Conservation (phyloP, 208 protist genomes). For the Herpetomonas tarakana region DNA sequence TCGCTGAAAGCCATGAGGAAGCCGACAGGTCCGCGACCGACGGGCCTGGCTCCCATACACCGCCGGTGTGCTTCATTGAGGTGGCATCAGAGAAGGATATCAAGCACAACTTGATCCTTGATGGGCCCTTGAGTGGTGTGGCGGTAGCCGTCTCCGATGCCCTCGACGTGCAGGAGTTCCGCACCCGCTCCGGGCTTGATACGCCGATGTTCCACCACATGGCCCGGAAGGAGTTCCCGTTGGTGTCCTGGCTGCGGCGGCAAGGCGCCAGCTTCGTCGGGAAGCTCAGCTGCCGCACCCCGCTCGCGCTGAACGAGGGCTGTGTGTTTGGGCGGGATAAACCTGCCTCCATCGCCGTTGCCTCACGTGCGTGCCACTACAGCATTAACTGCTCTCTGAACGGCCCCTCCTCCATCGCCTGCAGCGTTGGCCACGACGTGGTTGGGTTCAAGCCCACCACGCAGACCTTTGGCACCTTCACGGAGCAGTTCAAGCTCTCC, state of each 20-base stretch:
- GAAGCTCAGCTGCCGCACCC: constrained; percentile 68
- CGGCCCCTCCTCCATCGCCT: constrained; percentile 60
- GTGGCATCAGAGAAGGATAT: constrained; percentile 54
- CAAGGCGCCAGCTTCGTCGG: constrained; percentile 76
- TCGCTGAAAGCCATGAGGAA: background rate
- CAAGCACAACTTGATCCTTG: constrained; percentile 40
- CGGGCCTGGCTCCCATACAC: background rate
- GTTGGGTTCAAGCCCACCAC: constrained; percentile 87
- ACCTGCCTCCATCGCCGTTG: constrained; percentile 47
- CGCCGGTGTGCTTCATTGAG: constrained; percentile 56
- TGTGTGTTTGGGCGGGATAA: constrained; percentile 47
- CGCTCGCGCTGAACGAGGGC: constrained; percentile 64
- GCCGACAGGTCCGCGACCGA: background rate
- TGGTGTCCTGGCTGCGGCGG: constrained; percentile 79
- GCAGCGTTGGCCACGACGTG: constrained; percentile 57
- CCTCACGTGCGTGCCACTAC: constrained; percentile 67
- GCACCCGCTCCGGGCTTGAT: constrained; percentile 54
- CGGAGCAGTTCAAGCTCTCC: constrained; percentile 50
- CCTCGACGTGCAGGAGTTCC: constrained; percentile 71
- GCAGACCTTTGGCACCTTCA: constrained; percentile 84
- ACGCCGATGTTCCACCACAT: constrained; percentile 55
- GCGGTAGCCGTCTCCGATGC: constrained; percentile 73
- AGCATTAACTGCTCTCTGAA: constrained; percentile 68
- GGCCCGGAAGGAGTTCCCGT: constrained; percentile 56
- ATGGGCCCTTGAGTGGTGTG: constrained; percentile 72